Conservation (phyloP, 345 rosid genomes). For the Firmiana major region DNA sequence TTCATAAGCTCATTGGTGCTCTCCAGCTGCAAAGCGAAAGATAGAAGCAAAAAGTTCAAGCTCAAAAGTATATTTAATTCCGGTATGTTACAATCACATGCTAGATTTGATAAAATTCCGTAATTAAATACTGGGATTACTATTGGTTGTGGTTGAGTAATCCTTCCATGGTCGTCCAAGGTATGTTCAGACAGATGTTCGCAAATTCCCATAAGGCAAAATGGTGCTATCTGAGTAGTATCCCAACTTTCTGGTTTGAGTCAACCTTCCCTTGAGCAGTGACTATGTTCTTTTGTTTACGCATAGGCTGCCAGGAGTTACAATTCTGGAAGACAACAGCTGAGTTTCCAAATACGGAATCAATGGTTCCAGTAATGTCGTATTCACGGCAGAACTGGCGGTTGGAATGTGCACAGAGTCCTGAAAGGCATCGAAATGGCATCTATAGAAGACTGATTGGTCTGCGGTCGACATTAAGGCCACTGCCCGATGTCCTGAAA, state of each 20-base stretch:
- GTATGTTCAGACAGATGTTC: conserved; percentile 45
- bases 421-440: conserved; percentile 57
- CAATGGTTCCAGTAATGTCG: conserved; percentile 66
- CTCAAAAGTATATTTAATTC: too few species aligned
- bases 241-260: conserved; percentile 55
- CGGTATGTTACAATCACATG: neutral
- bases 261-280: too few species aligned
- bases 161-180: conserved; percentile 84
- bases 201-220: conserved; percentile 24
- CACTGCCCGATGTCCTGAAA: neutral
- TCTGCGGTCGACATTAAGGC: conserved; percentile 17
- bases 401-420: conserved; percentile 76
- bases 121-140: too few species aligned
- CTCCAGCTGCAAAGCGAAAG: neutral
- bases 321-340: conserved; percentile 64
- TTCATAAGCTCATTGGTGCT: neutral
- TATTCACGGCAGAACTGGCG: conserved; percentile 81
- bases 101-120: conserved; percentile 36
- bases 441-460: conserved; percentile 47
- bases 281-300: too few species aligned
- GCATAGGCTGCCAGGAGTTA: conserved; percentile 61
- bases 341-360: conserved; percentile 81
- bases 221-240: conserved; percentile 55
- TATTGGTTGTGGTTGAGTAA: conserved; percentile 63
- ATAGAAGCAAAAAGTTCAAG: neutral